These are phyloP conservation scores for Aurifilum marmelostoma DNA, from an alignment of 2,329 filamentous ascomycete species.

Conservation along the genomic window DNA sequence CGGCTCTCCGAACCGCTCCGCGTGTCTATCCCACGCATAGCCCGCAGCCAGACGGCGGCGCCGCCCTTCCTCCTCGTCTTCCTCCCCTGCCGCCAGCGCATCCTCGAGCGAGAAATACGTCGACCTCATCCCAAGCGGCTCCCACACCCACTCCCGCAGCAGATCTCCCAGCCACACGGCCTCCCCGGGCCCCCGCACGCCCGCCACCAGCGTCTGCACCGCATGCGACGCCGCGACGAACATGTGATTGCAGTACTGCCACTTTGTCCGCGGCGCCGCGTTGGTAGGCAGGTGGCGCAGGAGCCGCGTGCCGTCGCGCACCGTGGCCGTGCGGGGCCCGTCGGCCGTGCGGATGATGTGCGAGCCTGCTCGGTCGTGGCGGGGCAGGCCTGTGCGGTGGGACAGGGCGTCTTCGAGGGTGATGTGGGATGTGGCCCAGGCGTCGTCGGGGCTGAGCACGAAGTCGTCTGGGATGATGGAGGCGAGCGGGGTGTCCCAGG, in stretches of 20 bases:
- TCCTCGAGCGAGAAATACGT: conserved; percentile 42
- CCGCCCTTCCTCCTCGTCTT: background rate
- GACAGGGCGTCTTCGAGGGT: conserved; percentile 57
- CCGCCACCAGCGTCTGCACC: conserved; percentile 45
- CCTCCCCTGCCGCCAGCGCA: conserved; percentile 34
- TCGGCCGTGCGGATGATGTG: conserved; percentile 36
- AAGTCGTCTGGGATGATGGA: conserved; percentile 55
- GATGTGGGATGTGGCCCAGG: conserved; percentile 47
- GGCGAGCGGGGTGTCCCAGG: conserved; percentile 51
- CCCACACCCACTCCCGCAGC: conserved; percentile 46
- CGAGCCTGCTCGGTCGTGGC: conserved; percentile 43
- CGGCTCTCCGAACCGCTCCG: conserved; percentile 29
- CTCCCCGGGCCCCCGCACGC: background rate
- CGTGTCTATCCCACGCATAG: conserved; percentile 44
- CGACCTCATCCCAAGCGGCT: conserved; percentile 48
- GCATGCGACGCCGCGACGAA: conserved; percentile 51
- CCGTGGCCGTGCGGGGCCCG: conserved; percentile 33
- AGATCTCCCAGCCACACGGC: conserved; percentile 42
- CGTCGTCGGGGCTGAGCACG: conserved; percentile 45
- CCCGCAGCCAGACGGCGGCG: conserved; percentile 42
- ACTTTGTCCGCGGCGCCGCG: conserved; percentile 44
- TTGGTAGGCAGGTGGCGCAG: conserved; percentile 49
- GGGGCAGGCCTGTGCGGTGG: conserved; percentile 54
- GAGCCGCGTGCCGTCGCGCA: conserved; percentile 43
- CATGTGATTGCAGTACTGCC: conserved; percentile 58